Conservation (phyloP, 805 yeast species). For the Tetrapisispora nanseiensis region DNA sequence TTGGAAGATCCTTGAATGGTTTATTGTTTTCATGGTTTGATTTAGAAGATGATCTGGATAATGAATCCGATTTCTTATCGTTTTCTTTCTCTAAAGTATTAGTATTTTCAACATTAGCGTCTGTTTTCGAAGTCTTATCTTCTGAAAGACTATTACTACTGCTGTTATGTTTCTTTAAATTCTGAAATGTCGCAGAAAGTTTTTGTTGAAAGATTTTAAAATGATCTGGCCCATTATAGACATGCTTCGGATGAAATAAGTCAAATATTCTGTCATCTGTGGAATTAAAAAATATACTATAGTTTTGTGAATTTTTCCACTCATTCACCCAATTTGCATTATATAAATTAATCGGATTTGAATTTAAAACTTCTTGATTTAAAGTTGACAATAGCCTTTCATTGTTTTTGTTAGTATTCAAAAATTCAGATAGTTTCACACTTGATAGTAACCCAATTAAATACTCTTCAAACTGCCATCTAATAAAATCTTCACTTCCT, state of each 20-base stretch:
- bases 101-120: neutral
- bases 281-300: conserved; percentile 39
- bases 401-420: conserved; percentile 30
- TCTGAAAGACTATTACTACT: neutral
- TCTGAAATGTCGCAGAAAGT: conserved; percentile 26
- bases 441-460: conserved; percentile 64
- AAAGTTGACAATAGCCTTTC: conserved; percentile 29
- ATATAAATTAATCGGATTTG: conserved; percentile 34
- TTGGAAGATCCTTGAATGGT: conserved; percentile 2
- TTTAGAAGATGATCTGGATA: neutral
- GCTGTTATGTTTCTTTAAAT: conserved; percentile 4
- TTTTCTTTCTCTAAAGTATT: neutral
- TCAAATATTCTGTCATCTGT: conserved; percentile 68
- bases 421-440: conserved; percentile 57
- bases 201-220: conserved; percentile 23
- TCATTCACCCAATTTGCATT: conserved; percentile 36
- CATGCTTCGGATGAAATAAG: conserved; percentile 41
- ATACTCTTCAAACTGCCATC: conserved; percentile 87
- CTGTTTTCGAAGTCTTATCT: neutral
- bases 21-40: neutral
- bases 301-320: conserved; percentile 52
- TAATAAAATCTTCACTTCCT: conserved; percentile 81
- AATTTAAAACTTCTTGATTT: conserved; percentile 22
- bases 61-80: neutral
- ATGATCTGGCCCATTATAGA: conserved; percentile 23